Evolutionary conservation across 345 rosid species (phyloP).

Genomic region (Corchorus capsularis): DNA sequence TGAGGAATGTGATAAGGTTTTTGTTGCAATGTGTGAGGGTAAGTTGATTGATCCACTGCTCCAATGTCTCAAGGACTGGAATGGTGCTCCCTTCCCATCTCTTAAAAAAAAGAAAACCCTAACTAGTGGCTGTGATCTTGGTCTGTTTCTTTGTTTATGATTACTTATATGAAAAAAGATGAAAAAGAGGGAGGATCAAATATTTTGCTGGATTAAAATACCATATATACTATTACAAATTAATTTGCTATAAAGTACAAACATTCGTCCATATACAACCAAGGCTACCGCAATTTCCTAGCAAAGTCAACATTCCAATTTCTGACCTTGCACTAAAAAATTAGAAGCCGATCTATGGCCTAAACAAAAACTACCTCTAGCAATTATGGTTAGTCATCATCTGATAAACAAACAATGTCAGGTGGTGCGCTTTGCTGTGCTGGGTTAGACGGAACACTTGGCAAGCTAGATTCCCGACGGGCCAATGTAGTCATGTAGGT

Average conservation of each 20-base stretch:
- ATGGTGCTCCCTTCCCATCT: no score
- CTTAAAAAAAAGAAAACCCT: no score
- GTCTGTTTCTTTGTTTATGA: no score
- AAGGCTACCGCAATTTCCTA: neutral
- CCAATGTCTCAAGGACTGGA: no score
- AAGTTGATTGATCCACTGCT: no score
- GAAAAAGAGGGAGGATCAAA: no score
- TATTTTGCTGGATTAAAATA: no score
- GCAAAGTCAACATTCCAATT: neutral
- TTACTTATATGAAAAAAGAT: no score
- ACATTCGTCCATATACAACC: neutral
- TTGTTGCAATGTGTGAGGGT: no score
- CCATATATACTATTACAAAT: neutral
- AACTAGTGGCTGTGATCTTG: no score
- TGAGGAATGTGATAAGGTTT: conserved; percentile 9
- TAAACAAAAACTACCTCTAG: neutral
- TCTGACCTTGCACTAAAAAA: neutral
- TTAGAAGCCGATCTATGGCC: neutral
- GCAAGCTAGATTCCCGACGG: conserved; percentile 20
- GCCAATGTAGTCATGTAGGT: conserved; percentile 11
- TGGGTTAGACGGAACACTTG: conserved; percentile 3
- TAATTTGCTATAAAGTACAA: neutral
- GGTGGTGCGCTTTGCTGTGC: conserved; percentile 10
- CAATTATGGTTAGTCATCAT: conserved; percentile 48
- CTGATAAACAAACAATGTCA: conserved; percentile 57